Base-by-base conservation (phyloP, 2,329 filamentous ascomycete genomes). In the Didymellaceae sp. region DNA sequence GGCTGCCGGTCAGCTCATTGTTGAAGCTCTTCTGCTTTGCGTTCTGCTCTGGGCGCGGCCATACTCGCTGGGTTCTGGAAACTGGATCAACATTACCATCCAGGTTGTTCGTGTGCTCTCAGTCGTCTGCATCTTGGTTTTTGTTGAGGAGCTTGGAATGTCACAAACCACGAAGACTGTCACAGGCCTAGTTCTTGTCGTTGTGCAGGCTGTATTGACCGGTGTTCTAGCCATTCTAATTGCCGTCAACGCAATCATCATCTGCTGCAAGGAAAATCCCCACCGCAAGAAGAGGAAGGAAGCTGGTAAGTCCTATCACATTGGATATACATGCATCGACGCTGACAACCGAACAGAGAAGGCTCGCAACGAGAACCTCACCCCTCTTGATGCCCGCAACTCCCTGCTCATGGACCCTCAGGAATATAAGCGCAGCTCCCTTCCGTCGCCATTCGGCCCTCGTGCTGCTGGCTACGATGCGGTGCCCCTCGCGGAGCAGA, bases 71-170 rank as follows among this genome's bases (percentile, higher is more conserved):
- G 90, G 87, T 70, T 91, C 91, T 5, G 86, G 89, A 61, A 96
- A 95, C 75, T 85, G 94, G 74, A 91, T 99, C 81, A 97, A 97
- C 77, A 92, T 96, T 66, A 79, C 86, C 67, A 97, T 97, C 64
- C 91, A 96, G 73, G 81, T 89, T 28, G 91, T 97, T 14, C 89
- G 94, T 33, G 88, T 96, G 10, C 77, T 97, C 41, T 97, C 93
- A 0, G 89, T 97, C 6, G 82, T 85, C 45, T 96, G 92, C 76
- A 90, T 97, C 62, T 77, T 99, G 59, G 81, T 97, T 42, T 99
- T 97, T 65, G 93, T 97, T 21, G 89, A 97, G 70, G 88, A 97
- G 75, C 86, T 99, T 45, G 90, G 89, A 49, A 87, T 99, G 61
- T 82, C 86, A 5, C 87, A 97, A 74, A 96, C 92, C 8, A 97